Evolutionary conservation across 139 green algal species (phyloP).

Genomic region (Chlorella ohadii): DNA sequence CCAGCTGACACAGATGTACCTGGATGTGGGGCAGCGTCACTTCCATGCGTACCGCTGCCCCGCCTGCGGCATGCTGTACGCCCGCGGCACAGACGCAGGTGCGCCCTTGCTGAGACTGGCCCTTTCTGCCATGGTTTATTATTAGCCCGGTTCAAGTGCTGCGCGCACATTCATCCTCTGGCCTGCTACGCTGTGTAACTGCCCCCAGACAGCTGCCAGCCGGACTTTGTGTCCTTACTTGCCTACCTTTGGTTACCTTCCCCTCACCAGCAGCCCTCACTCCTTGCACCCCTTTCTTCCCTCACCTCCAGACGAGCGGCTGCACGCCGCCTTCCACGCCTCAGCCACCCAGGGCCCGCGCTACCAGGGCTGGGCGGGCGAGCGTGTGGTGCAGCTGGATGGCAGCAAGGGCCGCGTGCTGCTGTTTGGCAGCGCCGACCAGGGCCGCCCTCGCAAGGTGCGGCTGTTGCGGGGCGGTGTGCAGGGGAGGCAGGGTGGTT

Average conservation of each 20-base stretch:
- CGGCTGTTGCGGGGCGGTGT: neutral
- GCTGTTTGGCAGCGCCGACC: conserved; percentile 6
- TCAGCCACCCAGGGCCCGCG: conserved; percentile 6
- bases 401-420: conserved; percentile 11
- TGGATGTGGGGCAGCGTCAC: conserved; percentile 59
- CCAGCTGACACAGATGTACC: conserved; percentile 34
- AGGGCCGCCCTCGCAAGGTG: neutral
- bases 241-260: too few species aligned
- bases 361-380: conserved; percentile 30
- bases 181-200: too few species aligned
- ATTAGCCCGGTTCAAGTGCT: too few species aligned
- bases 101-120: too few species aligned
- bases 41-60: conserved; percentile 51
- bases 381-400: conserved; percentile 19
- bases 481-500: too few species aligned
- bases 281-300: neutral
- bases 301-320: conserved; percentile 47
- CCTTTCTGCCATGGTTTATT: too few species aligned
- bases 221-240: too few species aligned
- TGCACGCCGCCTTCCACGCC: conserved; percentile 50
- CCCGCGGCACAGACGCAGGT: conserved; percentile 35
- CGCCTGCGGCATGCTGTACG: conserved; percentile 57
- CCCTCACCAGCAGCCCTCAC: neutral
- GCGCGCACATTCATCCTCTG: too few species aligned
- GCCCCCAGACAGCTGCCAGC: too few species aligned